phyloP scores from a whole-genome alignment of 179 eudicot genomes.

The Actinidia arguta region DNA sequence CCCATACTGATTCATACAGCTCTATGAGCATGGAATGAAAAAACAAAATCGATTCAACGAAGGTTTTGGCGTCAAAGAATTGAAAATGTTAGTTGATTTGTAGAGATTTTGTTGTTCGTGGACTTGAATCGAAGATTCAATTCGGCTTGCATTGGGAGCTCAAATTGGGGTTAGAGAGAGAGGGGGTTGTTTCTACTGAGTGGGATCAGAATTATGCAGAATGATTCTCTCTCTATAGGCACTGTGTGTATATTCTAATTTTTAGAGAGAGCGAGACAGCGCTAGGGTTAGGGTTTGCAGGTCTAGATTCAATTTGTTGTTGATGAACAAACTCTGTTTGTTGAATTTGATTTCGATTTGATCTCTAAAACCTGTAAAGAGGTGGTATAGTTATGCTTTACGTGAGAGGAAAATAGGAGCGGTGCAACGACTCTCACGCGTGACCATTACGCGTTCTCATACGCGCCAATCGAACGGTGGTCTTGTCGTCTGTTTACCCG shows the following conservation, averaged over 20 bases:
- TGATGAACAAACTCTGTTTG: background rate
- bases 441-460: background rate
- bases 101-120: constrained; percentile 4
- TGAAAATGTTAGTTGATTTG: background rate
- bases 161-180: too few relatives aligned
- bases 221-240: background rate
- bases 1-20: constrained; percentile 43
- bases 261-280: too few relatives aligned
- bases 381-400: background rate
- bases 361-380: background rate
- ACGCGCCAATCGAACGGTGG: background rate
- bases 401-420: constrained; percentile 7
- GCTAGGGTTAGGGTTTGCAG: constrained; percentile 25
- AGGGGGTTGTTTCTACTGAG: background rate
- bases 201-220: background rate
- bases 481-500: background rate
- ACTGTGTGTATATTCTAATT: background rate
- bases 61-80: too few relatives aligned
- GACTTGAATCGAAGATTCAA: background rate
- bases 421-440: background rate
- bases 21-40: constrained; percentile 24
- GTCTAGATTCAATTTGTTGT: background rate
- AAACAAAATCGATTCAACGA: background rate
- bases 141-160: background rate
- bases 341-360: constrained; percentile 6